Evolutionary conservation across 345 rosid genomes (phyloP).

Genomic region (Hibiscus tridactylites): DNA sequence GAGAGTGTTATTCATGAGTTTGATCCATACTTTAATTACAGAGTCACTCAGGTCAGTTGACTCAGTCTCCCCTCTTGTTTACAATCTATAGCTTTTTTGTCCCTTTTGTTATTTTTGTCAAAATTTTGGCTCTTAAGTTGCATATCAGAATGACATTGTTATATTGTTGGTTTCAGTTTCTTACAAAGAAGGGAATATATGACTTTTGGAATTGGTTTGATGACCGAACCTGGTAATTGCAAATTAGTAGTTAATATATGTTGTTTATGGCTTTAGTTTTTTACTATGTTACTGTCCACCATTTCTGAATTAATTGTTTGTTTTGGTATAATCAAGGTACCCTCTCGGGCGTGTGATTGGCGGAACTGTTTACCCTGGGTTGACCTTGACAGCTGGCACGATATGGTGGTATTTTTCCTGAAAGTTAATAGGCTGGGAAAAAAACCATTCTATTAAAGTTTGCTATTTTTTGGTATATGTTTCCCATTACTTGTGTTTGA

Average conservation of each 20-base stretch:
- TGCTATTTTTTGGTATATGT: neutral
- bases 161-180: neutral
- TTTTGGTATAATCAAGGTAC: neutral
- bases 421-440: neutral
- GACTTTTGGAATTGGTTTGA: neutral
- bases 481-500: neutral
- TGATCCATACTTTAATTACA: neutral
- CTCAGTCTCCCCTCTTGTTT: neutral
- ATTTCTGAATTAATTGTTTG: neutral
- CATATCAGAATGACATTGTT: neutral
- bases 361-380: neutral
- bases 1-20: neutral
- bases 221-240: neutral
- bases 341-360: neutral
- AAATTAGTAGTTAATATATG: neutral
- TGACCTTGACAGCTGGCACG: neutral
- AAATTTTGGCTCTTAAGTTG: neutral
- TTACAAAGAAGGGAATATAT: neutral
- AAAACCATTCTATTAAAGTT: neutral
- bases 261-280: neutral
- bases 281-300: neutral
- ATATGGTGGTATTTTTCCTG: neutral
- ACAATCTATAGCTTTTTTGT: neutral
- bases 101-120: neutral
- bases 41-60: neutral